Base-by-base conservation (phyloP, 1,139 yeast genomes). In the Kazachstania sp. region DNA sequence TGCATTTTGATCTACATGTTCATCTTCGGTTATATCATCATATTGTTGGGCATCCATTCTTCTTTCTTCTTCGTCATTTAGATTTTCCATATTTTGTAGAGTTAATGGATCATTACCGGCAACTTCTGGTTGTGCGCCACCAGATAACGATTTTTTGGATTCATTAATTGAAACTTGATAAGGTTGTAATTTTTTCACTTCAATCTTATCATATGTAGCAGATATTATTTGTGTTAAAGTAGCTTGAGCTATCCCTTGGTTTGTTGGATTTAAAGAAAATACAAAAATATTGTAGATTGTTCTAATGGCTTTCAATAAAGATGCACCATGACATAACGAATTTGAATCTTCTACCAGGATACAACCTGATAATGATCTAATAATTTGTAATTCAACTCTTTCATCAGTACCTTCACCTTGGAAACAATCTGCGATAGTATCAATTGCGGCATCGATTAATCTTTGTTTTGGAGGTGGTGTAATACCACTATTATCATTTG, bases 201-300 rank as follows among this genome's bases (percentile, higher is more conserved):
- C 71, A 37, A 88, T 86, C 54, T 95, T 75, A 53, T 83, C 94
- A 67, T 87, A 92, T 15, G 90, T 82, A 4, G 87, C 81, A 49
- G 83, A 81, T 31, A 92, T 87, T 58, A 90, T 86, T 67, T 94
- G 98, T 3, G 95, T 86, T 54, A 94, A 73, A 9, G 94, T 83
- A 2, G 96, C 97, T 68, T 94, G 98, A 0, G 98, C 98, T 50
- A 90, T 83, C 0, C 92, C 86, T 66, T 92, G 98, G 61, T 88
- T 92, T 26, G 86, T 72, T 3, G 92, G 78, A 18, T 85, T 81
- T 53, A 84, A 72, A 0, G 97, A 87, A 51, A 87, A 76, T 41
- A 92, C 83, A 60, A 92, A 94, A 31, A 94, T 86, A 63, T 88
- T 90, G 69, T 92, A 92, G 19, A 92, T 86, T 61, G 87, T 95